These are phyloP conservation scores for Potentilla sterilis DNA, from an alignment of 306 rosid genomes.

Conservation along the genomic window DNA sequence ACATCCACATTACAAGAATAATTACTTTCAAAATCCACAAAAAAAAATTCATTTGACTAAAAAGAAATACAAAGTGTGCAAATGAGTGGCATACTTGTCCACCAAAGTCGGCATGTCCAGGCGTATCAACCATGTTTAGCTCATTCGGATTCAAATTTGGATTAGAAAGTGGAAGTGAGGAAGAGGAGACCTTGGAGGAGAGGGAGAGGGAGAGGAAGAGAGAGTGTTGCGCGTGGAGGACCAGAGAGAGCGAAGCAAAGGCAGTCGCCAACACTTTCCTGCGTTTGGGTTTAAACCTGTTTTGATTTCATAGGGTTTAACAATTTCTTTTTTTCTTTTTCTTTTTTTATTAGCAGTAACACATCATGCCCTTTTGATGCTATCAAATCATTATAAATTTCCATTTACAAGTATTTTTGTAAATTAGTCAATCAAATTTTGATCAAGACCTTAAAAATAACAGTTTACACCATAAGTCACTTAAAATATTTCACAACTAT, in stretches of 20 bases:
- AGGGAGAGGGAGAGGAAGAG: conserved; percentile 38
- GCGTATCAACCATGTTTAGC: conserved; percentile 95
- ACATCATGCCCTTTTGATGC: no score
- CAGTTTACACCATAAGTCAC: no score
- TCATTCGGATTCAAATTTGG: conserved; percentile 35
- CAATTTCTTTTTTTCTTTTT: not conserved
- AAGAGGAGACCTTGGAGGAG: conserved; percentile 63
- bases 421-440: no score
- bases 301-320: not conserved
- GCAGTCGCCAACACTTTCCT: conserved; percentile 11
- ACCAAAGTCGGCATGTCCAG: conserved; percentile 98
- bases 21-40: not conserved
- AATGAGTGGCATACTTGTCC: conserved; percentile 64
- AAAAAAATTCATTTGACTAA: not conserved
- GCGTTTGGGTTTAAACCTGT: conserved; percentile 5
- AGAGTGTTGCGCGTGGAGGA: conserved; percentile 53
- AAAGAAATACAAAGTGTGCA: not conserved
- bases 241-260: conserved; percentile 69
- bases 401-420: no score
- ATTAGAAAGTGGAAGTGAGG: not conserved
- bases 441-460: no score
- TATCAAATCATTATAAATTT: no score
- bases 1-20: conserved; percentile 20
- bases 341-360: no score
- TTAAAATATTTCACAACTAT: no score